These are phyloP conservation scores for Chaetothyriales sp. DNA, from an alignment of 2,329 filamentous ascomycete species.

Conservation along the genomic window DNA sequence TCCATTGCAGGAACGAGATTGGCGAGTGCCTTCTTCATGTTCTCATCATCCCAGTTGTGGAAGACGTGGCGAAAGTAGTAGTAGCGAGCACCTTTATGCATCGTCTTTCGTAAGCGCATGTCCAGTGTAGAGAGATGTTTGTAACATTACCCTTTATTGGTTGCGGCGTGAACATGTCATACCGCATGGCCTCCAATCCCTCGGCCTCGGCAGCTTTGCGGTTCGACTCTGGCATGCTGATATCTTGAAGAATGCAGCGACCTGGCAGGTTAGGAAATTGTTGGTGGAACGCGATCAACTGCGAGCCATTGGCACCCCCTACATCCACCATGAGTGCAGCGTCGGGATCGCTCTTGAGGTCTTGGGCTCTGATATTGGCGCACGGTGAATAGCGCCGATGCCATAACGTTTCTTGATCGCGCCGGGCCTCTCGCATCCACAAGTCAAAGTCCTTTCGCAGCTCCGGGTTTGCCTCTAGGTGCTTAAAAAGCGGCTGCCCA, in stretches of 20 bases:
- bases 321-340: conserved; percentile 21
- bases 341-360: background rate
- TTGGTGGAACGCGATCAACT: conserved; percentile 12
- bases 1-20: conserved; percentile 1
- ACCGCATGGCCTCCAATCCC: conserved; percentile 13
- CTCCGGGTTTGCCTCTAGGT: background rate
- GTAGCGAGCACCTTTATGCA: conserved; percentile 6
- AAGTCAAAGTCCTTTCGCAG: background rate
- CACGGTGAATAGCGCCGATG: background rate
- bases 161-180: conserved; percentile 24
- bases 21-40: conserved; percentile 8
- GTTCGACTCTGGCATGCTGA: conserved; percentile 17
- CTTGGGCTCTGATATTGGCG: background rate
- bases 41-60: conserved; percentile 17
- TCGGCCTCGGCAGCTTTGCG: conserved; percentile 7
- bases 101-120: too few species aligned
- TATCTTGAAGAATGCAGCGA: conserved; percentile 26
- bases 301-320: conserved; percentile 18
- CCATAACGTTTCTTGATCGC: background rate
- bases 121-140: too few species aligned
- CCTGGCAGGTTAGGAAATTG: conserved; percentile 8
- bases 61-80: conserved; percentile 18
- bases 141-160: conserved; percentile 18
- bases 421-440: background rate
- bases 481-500: background rate